These are phyloP conservation scores for Tetrahymena malaccensis DNA, from an alignment of 73 alveolate species.

Conservation along the genomic window DNA sequence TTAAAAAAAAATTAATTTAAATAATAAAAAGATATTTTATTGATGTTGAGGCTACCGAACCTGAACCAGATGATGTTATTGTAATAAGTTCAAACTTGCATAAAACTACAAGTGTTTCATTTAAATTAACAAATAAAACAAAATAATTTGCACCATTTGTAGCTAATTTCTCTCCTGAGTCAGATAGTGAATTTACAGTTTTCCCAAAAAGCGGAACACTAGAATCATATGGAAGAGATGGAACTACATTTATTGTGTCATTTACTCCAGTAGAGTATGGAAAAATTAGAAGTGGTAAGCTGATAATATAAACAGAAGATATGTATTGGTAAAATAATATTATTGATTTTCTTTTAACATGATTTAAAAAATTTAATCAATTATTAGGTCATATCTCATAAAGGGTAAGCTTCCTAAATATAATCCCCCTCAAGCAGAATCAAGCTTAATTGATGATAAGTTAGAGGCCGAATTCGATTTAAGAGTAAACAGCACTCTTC, in stretches of 20 bases:
- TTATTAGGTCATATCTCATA: constrained; percentile 21
- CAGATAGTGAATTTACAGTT: constrained; percentile 92
- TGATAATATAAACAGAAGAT: constrained; percentile 93
- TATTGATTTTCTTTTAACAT: neutral
- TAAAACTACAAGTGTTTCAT: constrained; percentile 88
- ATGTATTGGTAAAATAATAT: constrained; percentile 76
- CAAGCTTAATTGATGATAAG: constrained; percentile 16
- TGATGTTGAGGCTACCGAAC: constrained; percentile 87
- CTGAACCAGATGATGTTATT: constrained; percentile 95
- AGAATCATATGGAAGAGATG: constrained; percentile 89
- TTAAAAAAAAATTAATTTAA: neutral
- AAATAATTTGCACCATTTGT: constrained; percentile 85
- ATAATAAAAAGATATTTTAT: neutral
- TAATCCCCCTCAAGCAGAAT: constrained; percentile 17
- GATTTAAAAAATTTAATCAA: neutral
- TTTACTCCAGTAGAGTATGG: constrained; percentile 97
- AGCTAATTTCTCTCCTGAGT: constrained; percentile 93
- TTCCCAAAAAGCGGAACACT: constrained; percentile 88
- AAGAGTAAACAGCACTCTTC: neutral
- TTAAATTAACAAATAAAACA: constrained; percentile 86
- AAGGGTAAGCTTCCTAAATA: constrained; percentile 29
- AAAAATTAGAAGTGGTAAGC: constrained; percentile 85
- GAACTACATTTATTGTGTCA: constrained; percentile 89
- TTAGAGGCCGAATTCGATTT: neutral
- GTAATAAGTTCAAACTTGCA: constrained; percentile 82